Conservation (phyloP, 257 asterid genomes). For the Asclepias syriaca region DNA sequence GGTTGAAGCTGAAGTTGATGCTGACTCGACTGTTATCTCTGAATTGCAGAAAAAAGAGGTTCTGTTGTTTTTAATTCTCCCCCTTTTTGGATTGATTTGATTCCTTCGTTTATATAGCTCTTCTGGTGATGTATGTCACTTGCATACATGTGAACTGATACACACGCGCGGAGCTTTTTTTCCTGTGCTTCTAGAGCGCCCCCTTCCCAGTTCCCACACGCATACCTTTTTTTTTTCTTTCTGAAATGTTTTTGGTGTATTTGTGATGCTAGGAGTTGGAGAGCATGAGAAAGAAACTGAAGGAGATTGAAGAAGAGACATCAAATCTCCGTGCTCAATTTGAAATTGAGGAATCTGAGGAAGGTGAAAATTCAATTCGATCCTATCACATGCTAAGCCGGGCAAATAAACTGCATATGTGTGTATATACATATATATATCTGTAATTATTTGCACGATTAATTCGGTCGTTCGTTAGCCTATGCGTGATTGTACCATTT, state of each 20-base stretch:
- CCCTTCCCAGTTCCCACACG: background rate
- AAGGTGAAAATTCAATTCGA: constrained; percentile 35
- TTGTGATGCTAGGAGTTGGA: constrained; percentile 56
- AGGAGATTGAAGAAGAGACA: constrained; percentile 83
- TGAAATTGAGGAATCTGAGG: constrained; percentile 52
- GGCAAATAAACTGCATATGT: background rate
- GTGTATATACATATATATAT: background rate
- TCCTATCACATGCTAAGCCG: background rate
- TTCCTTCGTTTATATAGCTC: background rate
- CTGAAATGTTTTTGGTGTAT: background rate
- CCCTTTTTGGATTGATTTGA: background rate
- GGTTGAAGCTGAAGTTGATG: constrained; percentile 22
- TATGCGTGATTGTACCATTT: background rate
- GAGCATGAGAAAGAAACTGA: constrained; percentile 62
- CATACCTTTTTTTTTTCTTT: background rate
- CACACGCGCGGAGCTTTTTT: background rate
- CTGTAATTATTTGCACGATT: background rate
- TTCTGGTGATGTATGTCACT: background rate
- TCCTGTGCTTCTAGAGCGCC: background rate
- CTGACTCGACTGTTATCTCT: constrained; percentile 16
- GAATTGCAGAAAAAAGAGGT: constrained; percentile 2
- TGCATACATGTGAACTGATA: background rate
- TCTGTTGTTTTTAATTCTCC: background rate
- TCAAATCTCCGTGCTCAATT: constrained; percentile 72
- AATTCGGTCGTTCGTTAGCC: background rate